Conservation (phyloP, 1,284 basidiomycete species). For the Flammula alnicola region DNA sequence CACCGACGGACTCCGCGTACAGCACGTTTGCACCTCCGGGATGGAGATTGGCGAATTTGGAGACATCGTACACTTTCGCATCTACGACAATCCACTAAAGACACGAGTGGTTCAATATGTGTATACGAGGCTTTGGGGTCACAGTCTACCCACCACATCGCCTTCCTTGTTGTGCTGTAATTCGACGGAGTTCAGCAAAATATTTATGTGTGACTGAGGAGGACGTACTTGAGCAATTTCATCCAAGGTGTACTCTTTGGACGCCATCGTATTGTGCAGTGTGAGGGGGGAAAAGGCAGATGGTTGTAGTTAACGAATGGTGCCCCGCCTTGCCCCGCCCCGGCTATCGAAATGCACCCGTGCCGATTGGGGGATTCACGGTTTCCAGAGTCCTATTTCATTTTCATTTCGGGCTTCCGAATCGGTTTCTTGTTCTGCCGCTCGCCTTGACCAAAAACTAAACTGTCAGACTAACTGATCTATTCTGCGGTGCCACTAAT, state of each 20-base stretch:
- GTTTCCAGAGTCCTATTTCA: too few species aligned
- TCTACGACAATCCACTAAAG: slow-evolving; percentile 83
- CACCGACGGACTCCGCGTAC: slow-evolving; percentile 41
- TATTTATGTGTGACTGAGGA: not conserved
- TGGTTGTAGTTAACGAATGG: not conserved
- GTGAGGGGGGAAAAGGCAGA: not conserved
- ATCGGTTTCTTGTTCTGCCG: too few species aligned
- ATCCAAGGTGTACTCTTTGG: slow-evolving; percentile 30
- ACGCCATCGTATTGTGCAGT: slow-evolving; percentile 11
- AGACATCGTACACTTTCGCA: slow-evolving; percentile 81
- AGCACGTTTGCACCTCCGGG: slow-evolving; percentile 70
- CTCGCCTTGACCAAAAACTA: too few species aligned
- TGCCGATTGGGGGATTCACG: slow-evolving; percentile 14
- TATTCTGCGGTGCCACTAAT: too few species aligned
- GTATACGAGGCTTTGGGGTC: not conserved
- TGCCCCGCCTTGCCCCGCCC: too few species aligned
- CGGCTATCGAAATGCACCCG: slow-evolving; percentile 8
- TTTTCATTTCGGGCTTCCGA: too few species aligned
- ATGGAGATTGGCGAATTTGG: slow-evolving; percentile 79
- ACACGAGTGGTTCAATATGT: slow-evolving; percentile 16
- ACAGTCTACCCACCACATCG: slow-evolving; percentile 46
- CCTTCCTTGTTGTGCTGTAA: slow-evolving; percentile 64
- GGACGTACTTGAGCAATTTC: slow-evolving; percentile 30
- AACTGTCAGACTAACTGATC: too few species aligned
- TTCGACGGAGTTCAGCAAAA: not conserved